Evolutionary conservation across 345 rosid genomes (phyloP), one percentile per base, ranked within the genome.

Genomic region (Arabidopsis thaliana): DNA sequence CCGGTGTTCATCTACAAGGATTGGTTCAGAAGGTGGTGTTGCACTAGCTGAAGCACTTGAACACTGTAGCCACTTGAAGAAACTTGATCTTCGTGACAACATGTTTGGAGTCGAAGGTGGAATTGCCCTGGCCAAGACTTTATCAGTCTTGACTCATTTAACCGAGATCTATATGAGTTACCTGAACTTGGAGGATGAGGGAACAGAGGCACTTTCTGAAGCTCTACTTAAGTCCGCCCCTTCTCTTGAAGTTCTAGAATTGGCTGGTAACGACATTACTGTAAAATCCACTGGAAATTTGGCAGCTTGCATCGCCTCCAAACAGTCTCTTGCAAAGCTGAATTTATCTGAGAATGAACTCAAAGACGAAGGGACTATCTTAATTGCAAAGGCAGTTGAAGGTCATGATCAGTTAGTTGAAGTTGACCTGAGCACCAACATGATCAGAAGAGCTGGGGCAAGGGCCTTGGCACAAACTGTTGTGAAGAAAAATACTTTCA

Each of bases 31-130:
- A 61, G 98, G 98, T 20, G 98, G 97, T 28, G 78, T 91, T 67
- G 90, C 98, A 33, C 82, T 91, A 8, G 87, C 89, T 16, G 83
- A 89, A 59, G 93, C 98, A 50, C 92, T 93, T 25, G 78, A 46
- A 37, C 36, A 61, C 20, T 93, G 97, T 80, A 65, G 78, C 76
- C 83, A 66, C 59, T 60, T 93, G 82, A 91, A 85, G 81, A 93
- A 83, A 78, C 93, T 91, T 75, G 98, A 93, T 82, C 86, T 93
- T 37, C 92, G 90, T 65, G 98, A 93, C 76, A 93, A 91, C 78
- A 87, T 93, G 92, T 93, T 93, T 80, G 97, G 93, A 37, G 84
- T 84, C 4, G 96, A 91, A 76, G 91, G 90, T 67, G 97, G 92
- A 60, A 49, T 90, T 58, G 83, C 97, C 24, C 79, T 88, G 69